Evolutionary conservation across 345 rosid species (phyloP).

Genomic region (Brassica incana): DNA sequence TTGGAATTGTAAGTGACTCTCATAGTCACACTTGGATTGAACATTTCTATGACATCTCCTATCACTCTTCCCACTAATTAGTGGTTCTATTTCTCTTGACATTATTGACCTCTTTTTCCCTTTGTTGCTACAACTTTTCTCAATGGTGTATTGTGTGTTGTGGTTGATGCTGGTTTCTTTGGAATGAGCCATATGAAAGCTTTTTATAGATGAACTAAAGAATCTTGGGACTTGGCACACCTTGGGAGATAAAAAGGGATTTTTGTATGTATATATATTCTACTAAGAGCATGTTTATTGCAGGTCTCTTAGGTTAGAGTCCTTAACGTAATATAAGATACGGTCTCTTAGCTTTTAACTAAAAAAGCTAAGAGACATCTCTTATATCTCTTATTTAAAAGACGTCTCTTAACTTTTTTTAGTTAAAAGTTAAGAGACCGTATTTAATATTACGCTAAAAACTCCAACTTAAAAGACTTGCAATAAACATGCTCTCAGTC

Average conservation of each 20-base stretch:
- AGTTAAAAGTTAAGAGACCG: no score
- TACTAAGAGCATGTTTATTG: not conserved
- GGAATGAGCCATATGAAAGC: constrained; percentile 13
- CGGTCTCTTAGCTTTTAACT: no score
- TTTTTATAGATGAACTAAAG: constrained; percentile 28
- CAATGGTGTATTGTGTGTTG: not conserved
- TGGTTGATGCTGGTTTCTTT: constrained; percentile 15
- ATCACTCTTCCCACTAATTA: constrained; percentile 59
- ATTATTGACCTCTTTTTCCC: constrained; percentile 3
- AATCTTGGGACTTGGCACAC: constrained; percentile 18
- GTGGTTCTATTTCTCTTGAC: constrained; percentile 62
- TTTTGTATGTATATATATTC: not conserved
- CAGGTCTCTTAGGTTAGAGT: no score
- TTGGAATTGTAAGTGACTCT: constrained; percentile 57
- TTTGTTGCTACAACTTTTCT: not conserved
- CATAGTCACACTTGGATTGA: constrained; percentile 63
- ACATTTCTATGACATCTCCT: constrained; percentile 77
- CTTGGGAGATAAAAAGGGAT: not conserved
- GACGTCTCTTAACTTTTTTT: no score
- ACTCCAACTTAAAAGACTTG: no score
- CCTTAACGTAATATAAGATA: no score
- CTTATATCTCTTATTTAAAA: no score
- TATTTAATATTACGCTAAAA: no score
- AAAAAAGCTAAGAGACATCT: no score
- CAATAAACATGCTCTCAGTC: no score